A percentile compares a stretch with the other conserved stretches of the same genome.
phyloP scores from a whole-genome alignment of 371 early-diverging fungal genomes.

The Apophysomyces sp. region DNA sequence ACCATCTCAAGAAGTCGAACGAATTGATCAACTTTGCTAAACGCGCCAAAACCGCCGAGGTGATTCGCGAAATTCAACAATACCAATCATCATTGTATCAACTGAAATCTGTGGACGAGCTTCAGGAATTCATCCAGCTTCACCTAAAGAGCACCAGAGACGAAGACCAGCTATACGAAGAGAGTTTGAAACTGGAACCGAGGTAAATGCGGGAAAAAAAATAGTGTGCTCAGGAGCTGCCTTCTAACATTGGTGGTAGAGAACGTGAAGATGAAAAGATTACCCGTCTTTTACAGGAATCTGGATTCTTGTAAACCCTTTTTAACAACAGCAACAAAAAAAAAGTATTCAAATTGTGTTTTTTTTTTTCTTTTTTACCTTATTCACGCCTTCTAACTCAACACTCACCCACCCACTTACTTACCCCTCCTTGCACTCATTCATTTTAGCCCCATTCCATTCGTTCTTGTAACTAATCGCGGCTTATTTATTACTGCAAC shows the following conservation, averaged over 20 bases:
- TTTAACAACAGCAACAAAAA: background rate
- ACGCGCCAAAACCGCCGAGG: slow-evolving; percentile 85
- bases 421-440: slow-evolving; percentile 5
- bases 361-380: slow-evolving; percentile 1
- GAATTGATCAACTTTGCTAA: slow-evolving; percentile 92
- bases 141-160: slow-evolving; percentile 52
- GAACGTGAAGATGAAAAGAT: slow-evolving; percentile 92
- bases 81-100: slow-evolving; percentile 86
- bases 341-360: slow-evolving; percentile 1
- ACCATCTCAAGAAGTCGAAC: slow-evolving; percentile 53
- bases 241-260: slow-evolving; percentile 21
- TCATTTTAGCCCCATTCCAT: background rate
- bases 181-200: slow-evolving; percentile 84
- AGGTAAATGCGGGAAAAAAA: slow-evolving; percentile 54
- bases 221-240: background rate
- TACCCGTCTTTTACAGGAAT: slow-evolving; percentile 79
- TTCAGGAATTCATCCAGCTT: slow-evolving; percentile 73
- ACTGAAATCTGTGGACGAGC: slow-evolving; percentile 78
- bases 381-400: too few species aligned
- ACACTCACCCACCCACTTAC: background rate
- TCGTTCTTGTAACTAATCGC: slow-evolving; percentile 2
- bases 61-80: slow-evolving; percentile 91
- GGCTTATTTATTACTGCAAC: background rate
- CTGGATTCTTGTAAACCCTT: slow-evolving; percentile 74
- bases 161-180: slow-evolving; percentile 67